Evolutionary conservation across 2,329 filamentous ascomycete genomes (phyloP), one percentile per base, ranked within the genome.

Genomic region (Pseudocercospora vitis): DNA sequence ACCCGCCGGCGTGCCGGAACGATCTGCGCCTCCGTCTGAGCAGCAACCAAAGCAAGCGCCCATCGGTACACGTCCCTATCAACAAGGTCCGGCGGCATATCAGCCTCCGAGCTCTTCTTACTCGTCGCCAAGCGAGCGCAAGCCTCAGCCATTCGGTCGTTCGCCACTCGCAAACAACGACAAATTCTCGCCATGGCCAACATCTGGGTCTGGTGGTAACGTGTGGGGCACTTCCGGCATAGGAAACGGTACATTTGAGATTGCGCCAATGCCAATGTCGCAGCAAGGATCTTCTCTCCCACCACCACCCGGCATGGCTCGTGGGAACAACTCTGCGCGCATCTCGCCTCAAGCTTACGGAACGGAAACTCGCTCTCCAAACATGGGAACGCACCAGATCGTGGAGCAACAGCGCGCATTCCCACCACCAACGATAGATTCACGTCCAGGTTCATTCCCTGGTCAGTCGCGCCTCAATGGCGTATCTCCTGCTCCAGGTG

Each of bases 181-280:
- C 46, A 52, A 57, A 3, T 64, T 62, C 33, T 55, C 64, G 8
- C 61, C 64, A 35, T 69, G 65, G 67, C 62, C 65, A 8, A 63
- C 63, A 3, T 59, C 65, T 33, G 42, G 77, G 76, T 59, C 74
- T 8, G 73, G 49, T 9, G 76, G 80, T 44, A 89, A 86, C 65
- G 85, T 91, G 14, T 91, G 88, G 88, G 87, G 84, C 14, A 84
- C 88, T 60, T 80, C 84, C 50, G 84, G 82, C 8, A 82, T 91
- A 16, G 88, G 88, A 3, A 91, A 91, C 68, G 88, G 88, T 37
- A 89, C 87, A 0, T 91, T 91, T 64, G 83, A 81, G 52, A 68
- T 68, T 42, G 65, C 65, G 16, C 65, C 66, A n/a, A 51, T 68
- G 49, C 58, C 64, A 8, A 65, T 65, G 26, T 54, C 55, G 16